Base-by-base conservation (phyloP, 495 filamentous ascomycete genomes). In the Penicillium ochrochloron region DNA sequence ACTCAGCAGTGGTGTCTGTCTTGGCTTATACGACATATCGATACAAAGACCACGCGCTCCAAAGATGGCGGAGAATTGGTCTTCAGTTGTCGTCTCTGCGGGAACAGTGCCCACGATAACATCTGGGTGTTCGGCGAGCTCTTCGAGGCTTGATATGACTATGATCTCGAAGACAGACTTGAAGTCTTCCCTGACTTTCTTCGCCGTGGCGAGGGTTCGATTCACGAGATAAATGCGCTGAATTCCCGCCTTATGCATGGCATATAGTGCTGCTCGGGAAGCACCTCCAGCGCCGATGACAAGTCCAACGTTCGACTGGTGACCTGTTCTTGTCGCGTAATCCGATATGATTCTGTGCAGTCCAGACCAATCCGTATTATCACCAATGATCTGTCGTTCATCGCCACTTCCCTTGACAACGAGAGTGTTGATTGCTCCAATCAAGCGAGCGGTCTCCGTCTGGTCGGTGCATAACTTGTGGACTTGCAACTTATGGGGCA, bases 181-280 rank as follows among this genome's bases (percentile, higher is more conserved):
- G 65, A 90, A 91, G 69, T 91, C 87, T 6, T 66, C 64, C 9
- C 84, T 88, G 5, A 92, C 83, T 8, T 81, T 73, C 34, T 83
- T 70, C 0, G 88, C 87, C 29, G 80, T 82, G 2, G 62, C 64
- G 19, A 73, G 62, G 0, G 86, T 89, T 14, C 88, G 79, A 62
- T 91, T 91, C 64, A 81, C 82, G 31, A 91, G 74, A 58, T 89
- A 88, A 6, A 91, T 84, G 39, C 86, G 81, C 17, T 83, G 77
- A 27, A 89, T 84, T 1, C 88, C 88, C 0, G 90, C 77, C 70
- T 85, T 84, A 19, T 67, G 57, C 60, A 81, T 57, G 0, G 80
- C 75, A 48, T 76, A 82, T 9, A 83, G 59, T 7, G 79, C 80
- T 12, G 77, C 76, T 51, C 80, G 66, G 14, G 75, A 72, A 6